Base-by-base conservation (phyloP, 2,329 filamentous ascomycete species). In the Fusarium clavum region DNA sequence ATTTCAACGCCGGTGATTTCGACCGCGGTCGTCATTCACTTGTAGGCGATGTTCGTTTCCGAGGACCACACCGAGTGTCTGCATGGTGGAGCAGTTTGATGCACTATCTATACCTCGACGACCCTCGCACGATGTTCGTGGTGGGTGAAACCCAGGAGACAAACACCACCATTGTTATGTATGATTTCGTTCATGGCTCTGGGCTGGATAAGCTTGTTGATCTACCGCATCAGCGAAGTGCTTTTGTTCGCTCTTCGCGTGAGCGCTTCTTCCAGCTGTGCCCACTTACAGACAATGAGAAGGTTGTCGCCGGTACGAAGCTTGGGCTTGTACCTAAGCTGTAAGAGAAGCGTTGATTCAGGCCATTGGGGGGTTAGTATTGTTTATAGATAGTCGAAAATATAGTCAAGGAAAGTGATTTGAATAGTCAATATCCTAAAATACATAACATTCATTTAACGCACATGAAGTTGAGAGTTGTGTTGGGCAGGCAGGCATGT, bases 171-270 rank as follows among this genome's bases (percentile, higher is more conserved):
- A 89, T 94, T 16, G 82, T 94, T 61, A 88, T 89, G 66, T 94
- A 94, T 78, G 92, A 94, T 73, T 86, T 92, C 57, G 88, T 90
- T 53, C 90, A 93, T 73, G 92, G 92, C 2, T 90, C 94, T 73
- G 88, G 88, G 9, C 83, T 94, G 40, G 89, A 92, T 72, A 92
- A 92, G 79, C 88, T 92, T 65, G 87, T 93, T 67, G 91, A 93
- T 71, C 79, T 93, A 67, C 90, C 90, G 7, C 88, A 92, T 73
- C 93, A 93, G 83, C 85, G 91, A 29, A 90, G 90, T 60, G 90
- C 89, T 3, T 85, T 92, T 65, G 86, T 92, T 76, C 83, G 85
- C 63, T 91, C 90, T 73, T 87, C 87, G 53, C 82, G 91, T 10
- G 89, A 90, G 77, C 84, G 90, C 60, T 93, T 92, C 82, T 92